Evolutionary conservation across 805 yeast species (phyloP).

Genomic region (Saturnispora mendoncae): DNA sequence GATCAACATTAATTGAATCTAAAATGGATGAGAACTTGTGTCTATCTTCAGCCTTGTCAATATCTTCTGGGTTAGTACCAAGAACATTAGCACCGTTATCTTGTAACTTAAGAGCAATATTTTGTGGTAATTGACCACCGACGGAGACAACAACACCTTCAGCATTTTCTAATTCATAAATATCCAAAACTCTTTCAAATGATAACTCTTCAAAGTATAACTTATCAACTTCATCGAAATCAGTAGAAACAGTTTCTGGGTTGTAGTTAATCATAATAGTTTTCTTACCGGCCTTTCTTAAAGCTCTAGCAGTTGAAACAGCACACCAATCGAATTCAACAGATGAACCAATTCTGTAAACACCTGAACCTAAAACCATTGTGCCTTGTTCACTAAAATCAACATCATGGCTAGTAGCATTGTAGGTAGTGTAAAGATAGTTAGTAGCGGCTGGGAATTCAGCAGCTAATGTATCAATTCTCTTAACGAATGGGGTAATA

Average conservation of each 20-base stretch:
- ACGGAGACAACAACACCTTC: conserved; percentile 91
- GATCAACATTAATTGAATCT: conserved; percentile 89
- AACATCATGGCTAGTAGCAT: conserved; percentile 80
- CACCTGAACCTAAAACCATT: conserved; percentile 97
- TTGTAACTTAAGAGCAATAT: conserved; percentile 83
- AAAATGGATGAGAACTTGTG: conserved; percentile 93
- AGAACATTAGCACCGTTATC: conserved; percentile 76
- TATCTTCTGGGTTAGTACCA: conserved; percentile 91
- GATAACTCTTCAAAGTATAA: conserved; percentile 92
- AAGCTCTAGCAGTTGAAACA: conserved; percentile 89
- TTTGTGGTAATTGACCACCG: conserved; percentile 97
- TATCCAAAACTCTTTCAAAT: conserved; percentile 94
- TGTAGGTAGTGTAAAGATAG: conserved; percentile 92
- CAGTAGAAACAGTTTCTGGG: conserved; percentile 98
- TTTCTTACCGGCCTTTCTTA: conserved; percentile 76
- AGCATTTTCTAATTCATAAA: conserved; percentile 85
- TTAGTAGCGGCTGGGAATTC: conserved; percentile 98
- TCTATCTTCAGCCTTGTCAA: conserved; percentile 97
- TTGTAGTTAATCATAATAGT: conserved; percentile 96
- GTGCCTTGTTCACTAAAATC: conserved; percentile 85
- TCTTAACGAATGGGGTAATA: conserved; percentile 87
- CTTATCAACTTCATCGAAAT: conserved; percentile 96
- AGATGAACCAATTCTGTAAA: conserved; percentile 96
- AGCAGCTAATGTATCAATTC: conserved; percentile 95
- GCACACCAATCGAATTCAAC: conserved; percentile 99